Evolutionary conservation across 2,329 filamentous ascomycete species (phyloP).

Genomic region (Zasmidium citrigriseum): DNA sequence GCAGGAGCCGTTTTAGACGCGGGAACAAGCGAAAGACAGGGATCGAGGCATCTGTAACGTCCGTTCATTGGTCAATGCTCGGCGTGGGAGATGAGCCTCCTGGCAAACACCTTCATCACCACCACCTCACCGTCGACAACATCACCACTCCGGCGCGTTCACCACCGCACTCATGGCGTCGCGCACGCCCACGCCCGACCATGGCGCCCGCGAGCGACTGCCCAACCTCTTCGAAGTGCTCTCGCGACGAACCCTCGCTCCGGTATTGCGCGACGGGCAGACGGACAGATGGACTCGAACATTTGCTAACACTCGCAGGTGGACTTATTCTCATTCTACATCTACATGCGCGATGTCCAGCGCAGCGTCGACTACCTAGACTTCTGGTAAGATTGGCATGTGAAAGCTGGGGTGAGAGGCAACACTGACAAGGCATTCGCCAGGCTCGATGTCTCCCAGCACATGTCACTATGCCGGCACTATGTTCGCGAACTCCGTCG

Average conservation of each 20-base stretch:
- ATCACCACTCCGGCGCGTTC: slow-evolving; percentile 1
- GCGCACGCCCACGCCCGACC: slow-evolving; percentile 33
- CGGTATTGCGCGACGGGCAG: slow-evolving; percentile 45
- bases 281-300: slow-evolving; percentile 3
- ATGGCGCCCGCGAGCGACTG: slow-evolving; percentile 69
- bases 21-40: neutral
- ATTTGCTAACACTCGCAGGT: slow-evolving; percentile 49
- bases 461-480: slow-evolving; percentile 96
- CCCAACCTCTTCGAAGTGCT: slow-evolving; percentile 95
- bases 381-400: slow-evolving; percentile 72
- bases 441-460: slow-evolving; percentile 98
- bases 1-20: neutral
- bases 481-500: slow-evolving; percentile 94
- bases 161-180: slow-evolving; percentile 26
- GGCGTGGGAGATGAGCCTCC: neutral
- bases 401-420: neutral
- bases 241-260: slow-evolving; percentile 88
- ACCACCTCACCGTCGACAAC: neutral
- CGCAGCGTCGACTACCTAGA: slow-evolving; percentile 96
- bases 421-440: neutral
- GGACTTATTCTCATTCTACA: slow-evolving; percentile 98
- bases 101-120: slow-evolving; percentile 1
- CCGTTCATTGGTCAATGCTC: neutral
- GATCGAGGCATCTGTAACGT: neutral
- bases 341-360: slow-evolving; percentile 99